Percentiles rank a stretch among this genome's conserved stretches.
Conservation (phyloP, 331 rosid species). For the Acacia pycnantha region DNA sequence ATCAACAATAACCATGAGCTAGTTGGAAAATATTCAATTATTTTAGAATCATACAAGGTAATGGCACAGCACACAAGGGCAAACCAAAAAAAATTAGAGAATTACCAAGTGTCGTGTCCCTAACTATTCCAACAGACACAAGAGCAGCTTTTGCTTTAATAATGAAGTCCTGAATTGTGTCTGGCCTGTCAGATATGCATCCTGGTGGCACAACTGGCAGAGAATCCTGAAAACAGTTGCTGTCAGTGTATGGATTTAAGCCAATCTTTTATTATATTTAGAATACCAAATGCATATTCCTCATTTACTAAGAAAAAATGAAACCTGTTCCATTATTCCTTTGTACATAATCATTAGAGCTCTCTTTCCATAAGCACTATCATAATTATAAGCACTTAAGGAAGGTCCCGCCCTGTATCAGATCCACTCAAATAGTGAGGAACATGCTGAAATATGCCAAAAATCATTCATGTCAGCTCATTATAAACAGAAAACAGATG, state of each 20-base stretch:
- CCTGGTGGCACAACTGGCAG: conserved; percentile 96
- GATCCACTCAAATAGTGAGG: conserved; percentile 34
- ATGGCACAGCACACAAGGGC: not conserved
- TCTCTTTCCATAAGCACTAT: conserved; percentile 89
- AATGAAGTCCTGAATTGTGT: conserved; percentile 73
- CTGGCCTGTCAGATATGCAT: conserved; percentile 74
- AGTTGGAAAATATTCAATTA: not conserved
- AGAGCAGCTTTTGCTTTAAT: conserved; percentile 86
- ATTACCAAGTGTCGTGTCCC: conserved; percentile 73
- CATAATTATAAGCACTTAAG: conserved; percentile 90
- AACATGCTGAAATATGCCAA: conserved; percentile 29
- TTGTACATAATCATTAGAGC: conserved; percentile 84
- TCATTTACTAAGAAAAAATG: conserved; percentile 23
- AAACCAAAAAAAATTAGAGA: not conserved
- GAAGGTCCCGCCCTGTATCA: conserved; percentile 89
- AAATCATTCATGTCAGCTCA: conserved; percentile 23
- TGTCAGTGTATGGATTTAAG: conserved; percentile 32
- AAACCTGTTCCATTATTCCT: conserved; percentile 98
- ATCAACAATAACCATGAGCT: not conserved
- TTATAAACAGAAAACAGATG: conserved; percentile 19
- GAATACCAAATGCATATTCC: conserved; percentile 20
- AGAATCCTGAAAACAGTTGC: conserved; percentile 55
- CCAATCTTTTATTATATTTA: conserved; percentile 6
- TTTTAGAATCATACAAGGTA: conserved; percentile 5
- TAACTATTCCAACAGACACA: conserved; percentile 86